A percentile compares a stretch with the other conserved stretches of the same genome.
phyloP scores from a whole-genome alignment of 2,329 filamentous ascomycete species.

The Epichloe scottii region DNA sequence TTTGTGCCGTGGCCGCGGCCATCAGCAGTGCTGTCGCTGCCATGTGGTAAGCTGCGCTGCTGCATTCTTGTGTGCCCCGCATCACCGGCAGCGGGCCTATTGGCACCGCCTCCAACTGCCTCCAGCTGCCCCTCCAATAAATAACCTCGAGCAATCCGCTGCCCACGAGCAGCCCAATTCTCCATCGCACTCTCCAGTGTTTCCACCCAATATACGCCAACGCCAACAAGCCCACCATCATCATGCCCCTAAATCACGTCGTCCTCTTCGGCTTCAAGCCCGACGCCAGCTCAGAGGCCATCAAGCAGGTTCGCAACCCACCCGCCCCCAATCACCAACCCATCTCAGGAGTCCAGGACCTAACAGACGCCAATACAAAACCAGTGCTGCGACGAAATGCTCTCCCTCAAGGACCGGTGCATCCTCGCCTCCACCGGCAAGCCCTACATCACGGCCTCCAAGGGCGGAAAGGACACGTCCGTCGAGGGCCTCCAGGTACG shows the following conservation, averaged over 20 bases:
- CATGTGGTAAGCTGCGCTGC: background rate
- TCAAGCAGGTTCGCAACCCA: slow-evolving; percentile 3
- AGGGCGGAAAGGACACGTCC: slow-evolving; percentile 50
- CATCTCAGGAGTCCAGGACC: no score
- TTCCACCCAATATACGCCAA: background rate
- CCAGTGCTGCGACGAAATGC: slow-evolving; percentile 20
- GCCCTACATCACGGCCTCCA: slow-evolving; percentile 46
- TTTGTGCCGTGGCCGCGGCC: background rate
- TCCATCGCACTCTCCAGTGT: no score
- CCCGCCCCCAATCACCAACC: background rate
- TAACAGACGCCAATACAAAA: no score
- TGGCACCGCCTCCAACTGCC: no score
- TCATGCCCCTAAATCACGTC: slow-evolving; percentile 5
- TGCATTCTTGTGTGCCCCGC: background rate
- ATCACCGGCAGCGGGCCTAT: background rate
- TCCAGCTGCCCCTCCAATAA: background rate
- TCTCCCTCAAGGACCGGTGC: slow-evolving; percentile 46
- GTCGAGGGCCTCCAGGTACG: slow-evolving; percentile 46
- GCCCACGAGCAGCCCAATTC: no score
- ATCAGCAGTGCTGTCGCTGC: background rate
- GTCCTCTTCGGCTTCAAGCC: slow-evolving; percentile 6
- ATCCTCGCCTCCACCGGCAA: slow-evolving; percentile 45
- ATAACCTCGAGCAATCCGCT: background rate
- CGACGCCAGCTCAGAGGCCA: background rate
- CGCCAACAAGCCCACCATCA: background rate